Percentiles rank a stretch among this genome's conserved stretches.
Evolutionary conservation across 768 basidiomycete genomes (phyloP).

Genomic region (Podaxis carcinomalis): DNA sequence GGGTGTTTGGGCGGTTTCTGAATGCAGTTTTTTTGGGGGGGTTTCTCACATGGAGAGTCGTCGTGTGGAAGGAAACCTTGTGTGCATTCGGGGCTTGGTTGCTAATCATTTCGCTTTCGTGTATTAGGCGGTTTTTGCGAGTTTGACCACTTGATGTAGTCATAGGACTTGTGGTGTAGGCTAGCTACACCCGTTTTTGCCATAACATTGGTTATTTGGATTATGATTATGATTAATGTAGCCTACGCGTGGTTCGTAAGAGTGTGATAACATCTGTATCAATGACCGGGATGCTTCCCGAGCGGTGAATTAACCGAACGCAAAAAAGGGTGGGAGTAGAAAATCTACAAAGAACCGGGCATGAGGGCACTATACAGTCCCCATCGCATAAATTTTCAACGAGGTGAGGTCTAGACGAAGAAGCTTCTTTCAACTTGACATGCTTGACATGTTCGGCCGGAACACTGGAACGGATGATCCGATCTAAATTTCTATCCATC

Average conservation of each 20-base stretch:
- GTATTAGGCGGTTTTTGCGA: neutral
- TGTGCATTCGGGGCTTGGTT: neutral
- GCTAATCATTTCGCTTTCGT: neutral
- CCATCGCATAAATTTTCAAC: neutral
- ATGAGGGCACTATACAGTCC: neutral
- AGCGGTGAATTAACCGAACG: neutral
- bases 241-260: neutral
- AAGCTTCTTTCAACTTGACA: too few species aligned
- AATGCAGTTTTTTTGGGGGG: neutral
- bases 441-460: too few species aligned
- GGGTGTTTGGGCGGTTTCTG: conserved; percentile 27
- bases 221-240: neutral
- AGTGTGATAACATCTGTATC: neutral
- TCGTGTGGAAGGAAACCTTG: neutral
- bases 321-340: neutral
- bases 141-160: neutral
- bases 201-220: neutral
- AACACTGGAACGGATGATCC: conserved; percentile 1
- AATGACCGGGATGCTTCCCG: neutral
- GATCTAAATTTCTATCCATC: conserved; percentile 6
- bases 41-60: neutral
- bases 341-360: neutral
- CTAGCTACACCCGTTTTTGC: neutral
- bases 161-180: neutral
- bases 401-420: too few species aligned